Conservation (phyloP, 2,329 filamentous ascomycete genomes). For the Emydomyces testavorans region DNA sequence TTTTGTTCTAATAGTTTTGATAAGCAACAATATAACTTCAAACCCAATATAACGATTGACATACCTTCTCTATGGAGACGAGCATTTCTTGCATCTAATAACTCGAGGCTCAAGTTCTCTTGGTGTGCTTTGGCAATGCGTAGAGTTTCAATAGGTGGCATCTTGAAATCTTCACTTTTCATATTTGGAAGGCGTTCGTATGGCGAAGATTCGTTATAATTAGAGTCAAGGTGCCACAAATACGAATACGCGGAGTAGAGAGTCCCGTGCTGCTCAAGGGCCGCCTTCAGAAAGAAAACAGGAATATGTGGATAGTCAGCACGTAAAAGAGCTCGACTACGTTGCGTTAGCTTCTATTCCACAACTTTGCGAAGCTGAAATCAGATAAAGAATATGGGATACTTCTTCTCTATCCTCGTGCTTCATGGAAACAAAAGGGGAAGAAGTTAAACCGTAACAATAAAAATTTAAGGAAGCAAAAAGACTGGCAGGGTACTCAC, state of each 20-base stretch:
- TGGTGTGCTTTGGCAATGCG: neutral
- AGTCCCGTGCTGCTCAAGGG: neutral
- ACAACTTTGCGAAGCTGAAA: neutral
- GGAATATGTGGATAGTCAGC: conserved; percentile 31
- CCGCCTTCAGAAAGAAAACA: conserved; percentile 24
- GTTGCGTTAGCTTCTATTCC: conserved; percentile 3
- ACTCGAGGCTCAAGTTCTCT: conserved; percentile 22
- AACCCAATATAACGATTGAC: neutral
- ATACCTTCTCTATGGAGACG: conserved; percentile 16
- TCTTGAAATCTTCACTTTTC: neutral
- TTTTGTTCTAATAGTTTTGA: neutral
- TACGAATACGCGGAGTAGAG: conserved; percentile 10
- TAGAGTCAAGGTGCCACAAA: neutral
- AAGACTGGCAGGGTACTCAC: conserved; percentile 15
- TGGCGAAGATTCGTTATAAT: conserved; percentile 1
- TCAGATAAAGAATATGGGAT: too few species aligned
- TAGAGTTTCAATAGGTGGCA: neutral
- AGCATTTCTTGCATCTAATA: conserved; percentile 25
- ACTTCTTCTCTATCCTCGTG: too few species aligned
- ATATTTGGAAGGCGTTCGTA: neutral
- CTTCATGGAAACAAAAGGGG: too few species aligned
- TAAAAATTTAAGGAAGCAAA: conserved; percentile 4
- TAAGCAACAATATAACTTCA: neutral
- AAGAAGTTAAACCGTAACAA: neutral
- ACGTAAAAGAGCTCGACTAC: conserved; percentile 22